A percentile compares a stretch with the other conserved stretches of the same genome.
Evolutionary conservation across 1,139 yeast genomes (phyloP).

Genomic region (Yamadazyma diddensiae): DNA sequence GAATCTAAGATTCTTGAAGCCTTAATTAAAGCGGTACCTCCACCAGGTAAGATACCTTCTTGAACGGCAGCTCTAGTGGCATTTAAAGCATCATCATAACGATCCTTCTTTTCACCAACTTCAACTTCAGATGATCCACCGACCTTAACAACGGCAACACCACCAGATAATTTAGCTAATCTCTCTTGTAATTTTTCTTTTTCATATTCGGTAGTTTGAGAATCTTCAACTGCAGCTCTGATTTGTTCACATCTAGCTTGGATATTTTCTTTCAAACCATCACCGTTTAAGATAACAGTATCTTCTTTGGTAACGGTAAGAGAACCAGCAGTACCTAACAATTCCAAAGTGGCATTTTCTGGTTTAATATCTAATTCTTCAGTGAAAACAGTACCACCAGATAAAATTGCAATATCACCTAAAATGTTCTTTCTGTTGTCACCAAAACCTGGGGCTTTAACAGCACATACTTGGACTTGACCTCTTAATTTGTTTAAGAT

Average conservation of each 20-base stretch:
- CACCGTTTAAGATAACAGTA: slow-evolving; percentile 93
- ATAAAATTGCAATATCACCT: slow-evolving; percentile 94
- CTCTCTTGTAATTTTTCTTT: slow-evolving; percentile 98
- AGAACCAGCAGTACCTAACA: slow-evolving; percentile 91
- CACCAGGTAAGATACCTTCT: slow-evolving; percentile 99
- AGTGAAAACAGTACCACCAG: slow-evolving; percentile 98
- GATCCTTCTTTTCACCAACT: slow-evolving; percentile 99
- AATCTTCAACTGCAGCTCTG: slow-evolving; percentile 71
- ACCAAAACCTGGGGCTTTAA: slow-evolving; percentile 99
- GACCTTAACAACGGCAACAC: slow-evolving; percentile 97
- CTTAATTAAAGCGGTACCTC: slow-evolving; percentile 98
- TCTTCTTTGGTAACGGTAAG: slow-evolving; percentile 96
- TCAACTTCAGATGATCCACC: slow-evolving; percentile 99
- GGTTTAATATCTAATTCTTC: slow-evolving; percentile 98
- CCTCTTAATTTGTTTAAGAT: slow-evolving; percentile 98
- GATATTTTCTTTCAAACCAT: slow-evolving; percentile 86
- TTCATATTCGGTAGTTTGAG: slow-evolving; percentile 88
- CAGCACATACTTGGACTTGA: slow-evolving; percentile 97
- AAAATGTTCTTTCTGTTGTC: slow-evolving; percentile 98
- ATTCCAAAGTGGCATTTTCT: slow-evolving; percentile 89
- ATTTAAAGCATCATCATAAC: slow-evolving; percentile 98
- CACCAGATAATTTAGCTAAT: slow-evolving; percentile 96
- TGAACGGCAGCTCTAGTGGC: slow-evolving; percentile 99
- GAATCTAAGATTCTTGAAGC: slow-evolving; percentile 81
- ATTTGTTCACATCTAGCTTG: slow-evolving; percentile 95